Base-by-base conservation (phyloP, 208 protist species). In the Leishmania aethiopica region DNA sequence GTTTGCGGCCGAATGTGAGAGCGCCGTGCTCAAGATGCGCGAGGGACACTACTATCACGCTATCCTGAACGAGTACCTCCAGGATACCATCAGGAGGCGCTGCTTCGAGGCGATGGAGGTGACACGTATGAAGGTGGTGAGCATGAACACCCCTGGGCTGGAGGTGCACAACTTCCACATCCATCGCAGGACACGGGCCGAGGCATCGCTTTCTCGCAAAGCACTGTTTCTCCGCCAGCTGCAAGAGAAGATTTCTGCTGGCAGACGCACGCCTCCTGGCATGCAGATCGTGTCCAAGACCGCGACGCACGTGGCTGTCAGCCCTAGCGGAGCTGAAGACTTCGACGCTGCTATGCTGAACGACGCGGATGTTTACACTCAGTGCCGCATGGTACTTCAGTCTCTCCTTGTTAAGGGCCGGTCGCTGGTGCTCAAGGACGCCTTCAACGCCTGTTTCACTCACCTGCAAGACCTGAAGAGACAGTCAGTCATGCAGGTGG, bases 61-160 rank as follows among this genome's bases (percentile, higher is more conserved):
- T 28, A 84, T 96, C 25, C 60, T 89, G 49, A 97, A 96, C 78
- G 89, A 96, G 66, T 97, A 94, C 84, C 82, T 94, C 35, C 93
- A 95, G 71, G 84, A 95, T 66, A 89, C 70, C 10, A 89, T 97
- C 76, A 75, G 79, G 70, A 66, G 81, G 72, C 88, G 92, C 62
- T 98, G 95, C 85, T 97, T 90, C 81, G 93, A 96, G 42, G 82
- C 90, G 59, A 98, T 98, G 95, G 92, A 97, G 60, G 88, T 96
- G 49, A 79, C 60, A 35, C 84, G 88, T 7, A 88, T 88, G 59
- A 94, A 94, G 72, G 80, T 97, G 57, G 77, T 88, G 47, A 93
- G 89, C 47, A 78, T 98, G 69, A 87, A 76, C 17, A 83, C 76
- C 47, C 71, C 69, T 55, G 79, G 64, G 35, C 55, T 94, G 28